Conservation (phyloP, 176 grass and related monocot species). For the Zizania latifolia region DNA sequence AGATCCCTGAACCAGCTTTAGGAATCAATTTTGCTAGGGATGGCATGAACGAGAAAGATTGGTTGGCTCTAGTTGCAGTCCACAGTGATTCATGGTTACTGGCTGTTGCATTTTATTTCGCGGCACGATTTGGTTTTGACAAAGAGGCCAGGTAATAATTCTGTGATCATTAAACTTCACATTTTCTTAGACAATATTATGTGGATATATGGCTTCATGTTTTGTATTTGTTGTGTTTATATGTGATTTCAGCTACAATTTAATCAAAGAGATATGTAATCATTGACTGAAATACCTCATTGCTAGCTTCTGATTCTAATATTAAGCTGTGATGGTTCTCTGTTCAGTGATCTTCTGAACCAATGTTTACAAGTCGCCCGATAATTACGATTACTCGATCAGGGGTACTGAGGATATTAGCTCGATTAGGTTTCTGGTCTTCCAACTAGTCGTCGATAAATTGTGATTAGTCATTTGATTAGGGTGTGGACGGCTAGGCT, state of each 20-base stretch:
- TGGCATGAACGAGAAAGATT: conserved; percentile 94
- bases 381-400: no score
- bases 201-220: not conserved
- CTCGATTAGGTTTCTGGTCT: no score
- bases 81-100: conserved; percentile 91
- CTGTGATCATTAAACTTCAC: conserved; percentile 11
- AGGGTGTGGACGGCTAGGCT: no score
- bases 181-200: conserved; percentile 10
- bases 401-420: no score
- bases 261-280: not conserved
- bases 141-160: conserved; percentile 83
- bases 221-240: conserved; percentile 14
- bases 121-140: conserved; percentile 91
- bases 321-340: not conserved
- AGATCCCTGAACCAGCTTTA: conserved; percentile 89
- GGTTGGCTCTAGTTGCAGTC: conserved; percentile 85
- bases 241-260: conserved; percentile 12
- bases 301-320: not conserved
- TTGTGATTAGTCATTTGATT: no score
- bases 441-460: no score
- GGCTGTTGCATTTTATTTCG: conserved; percentile 92
- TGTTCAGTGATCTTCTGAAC: not conserved
- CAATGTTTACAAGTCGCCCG: no score
- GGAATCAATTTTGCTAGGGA: conserved; percentile 98
- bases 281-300: not conserved